Evolutionary conservation across 257 asterid species (phyloP).

Genomic region (Ocimum tenuiflorum): DNA sequence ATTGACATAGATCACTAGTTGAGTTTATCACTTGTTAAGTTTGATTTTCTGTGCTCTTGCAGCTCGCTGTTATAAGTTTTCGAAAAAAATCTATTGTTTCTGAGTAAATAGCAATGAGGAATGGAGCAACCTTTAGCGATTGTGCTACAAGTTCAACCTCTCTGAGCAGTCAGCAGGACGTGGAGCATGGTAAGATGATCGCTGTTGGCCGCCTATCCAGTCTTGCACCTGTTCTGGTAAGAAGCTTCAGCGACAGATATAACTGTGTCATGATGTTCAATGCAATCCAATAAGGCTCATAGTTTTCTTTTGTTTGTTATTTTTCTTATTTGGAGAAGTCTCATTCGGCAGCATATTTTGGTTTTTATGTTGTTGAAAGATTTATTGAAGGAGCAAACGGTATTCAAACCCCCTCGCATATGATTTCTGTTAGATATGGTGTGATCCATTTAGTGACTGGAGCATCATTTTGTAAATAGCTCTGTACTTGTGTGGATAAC

Average conservation of each 20-base stretch:
- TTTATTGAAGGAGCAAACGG: not conserved
- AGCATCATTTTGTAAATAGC: not conserved
- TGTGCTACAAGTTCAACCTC: conserved; percentile 43
- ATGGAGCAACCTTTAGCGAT: conserved; percentile 25
- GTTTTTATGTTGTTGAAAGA: not conserved
- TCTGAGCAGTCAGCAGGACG: conserved; percentile 36
- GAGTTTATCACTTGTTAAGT: not conserved
- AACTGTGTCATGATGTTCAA: not conserved
- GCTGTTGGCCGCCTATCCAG: conserved; percentile 47
- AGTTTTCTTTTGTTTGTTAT: not conserved
- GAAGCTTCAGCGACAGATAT: not conserved
- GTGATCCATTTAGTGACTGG: no score
- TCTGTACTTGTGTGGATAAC: not conserved
- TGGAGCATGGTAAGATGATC: conserved; percentile 55
- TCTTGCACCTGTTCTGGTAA: conserved; percentile 55
- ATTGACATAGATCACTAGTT: not conserved
- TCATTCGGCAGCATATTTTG: not conserved
- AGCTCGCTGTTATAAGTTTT: not conserved
- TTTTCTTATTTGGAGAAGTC: not conserved
- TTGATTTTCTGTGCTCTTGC: conserved; percentile 7
- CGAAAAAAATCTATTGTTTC: not conserved
- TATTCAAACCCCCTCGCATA: not conserved
- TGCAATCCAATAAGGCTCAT: not conserved
- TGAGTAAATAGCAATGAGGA: conserved; percentile 27
- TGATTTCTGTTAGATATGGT: no score